Conservation (phyloP, 108 stramenopile species). For the Skeletonema potamos region DNA sequence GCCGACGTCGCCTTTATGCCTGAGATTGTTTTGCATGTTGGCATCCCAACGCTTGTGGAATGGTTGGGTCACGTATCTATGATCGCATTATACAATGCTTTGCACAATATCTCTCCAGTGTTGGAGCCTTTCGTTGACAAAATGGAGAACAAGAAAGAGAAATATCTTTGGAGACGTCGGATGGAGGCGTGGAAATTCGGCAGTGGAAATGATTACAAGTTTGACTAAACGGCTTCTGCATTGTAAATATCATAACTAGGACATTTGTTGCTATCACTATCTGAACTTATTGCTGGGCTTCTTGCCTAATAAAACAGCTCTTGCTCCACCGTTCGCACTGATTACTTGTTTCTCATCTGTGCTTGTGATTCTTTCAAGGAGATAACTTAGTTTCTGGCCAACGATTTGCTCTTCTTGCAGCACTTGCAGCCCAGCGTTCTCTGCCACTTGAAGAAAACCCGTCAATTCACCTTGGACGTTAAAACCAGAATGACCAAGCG, state of each 20-base stretch:
- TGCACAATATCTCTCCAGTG: slow-evolving; percentile 52
- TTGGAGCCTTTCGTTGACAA: slow-evolving; percentile 47
- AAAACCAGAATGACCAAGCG: slow-evolving; percentile 74
- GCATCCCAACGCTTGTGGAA: slow-evolving; percentile 69
- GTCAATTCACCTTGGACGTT: slow-evolving; percentile 60
- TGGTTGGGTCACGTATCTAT: slow-evolving; percentile 86
- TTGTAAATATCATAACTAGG: neutral
- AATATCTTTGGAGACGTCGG: slow-evolving; percentile 41
- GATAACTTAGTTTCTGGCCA: slow-evolving; percentile 1
- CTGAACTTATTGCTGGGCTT: neutral
- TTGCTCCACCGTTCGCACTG: slow-evolving; percentile 22
- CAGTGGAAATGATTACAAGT: slow-evolving; percentile 77
- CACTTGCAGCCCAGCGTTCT: slow-evolving; percentile 17
- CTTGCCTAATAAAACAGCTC: neutral
- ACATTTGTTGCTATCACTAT: neutral
- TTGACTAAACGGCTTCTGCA: slow-evolving; percentile 13
- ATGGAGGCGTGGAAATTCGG: slow-evolving; percentile 84
- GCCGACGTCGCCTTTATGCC: slow-evolving; percentile 85
- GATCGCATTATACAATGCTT: slow-evolving; percentile 66
- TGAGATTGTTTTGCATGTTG: slow-evolving; percentile 76
- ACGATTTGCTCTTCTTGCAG: slow-evolving; percentile 5
- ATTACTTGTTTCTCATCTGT: slow-evolving; percentile 23
- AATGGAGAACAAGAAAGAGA: slow-evolving; percentile 33
- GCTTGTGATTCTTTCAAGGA: slow-evolving; percentile 1
- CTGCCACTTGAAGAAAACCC: slow-evolving; percentile 61